Base-by-base conservation (phyloP, 345 rosid genomes). In the Sonneratia caseolaris region DNA sequence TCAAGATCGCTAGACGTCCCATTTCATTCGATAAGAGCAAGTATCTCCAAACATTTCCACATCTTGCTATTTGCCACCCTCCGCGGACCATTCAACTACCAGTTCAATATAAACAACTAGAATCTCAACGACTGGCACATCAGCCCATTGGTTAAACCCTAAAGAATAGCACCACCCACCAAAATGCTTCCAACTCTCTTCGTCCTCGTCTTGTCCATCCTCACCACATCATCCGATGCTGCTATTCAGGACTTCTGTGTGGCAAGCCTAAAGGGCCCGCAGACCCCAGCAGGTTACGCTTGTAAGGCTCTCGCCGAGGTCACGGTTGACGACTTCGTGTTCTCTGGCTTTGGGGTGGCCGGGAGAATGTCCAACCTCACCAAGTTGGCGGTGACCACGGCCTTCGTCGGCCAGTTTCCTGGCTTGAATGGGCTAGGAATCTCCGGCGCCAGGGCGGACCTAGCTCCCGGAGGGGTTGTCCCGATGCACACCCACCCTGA, bases 401-500 rank as follows among this genome's bases (percentile, higher is more conserved):
- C 79, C n/a, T 91, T 94, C 35, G 96, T 82, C 0, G 80, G 70
- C 18, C 97, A 94, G 75, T 84, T 82, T 42, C 92, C 94, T 0
- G 98, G 81, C 15, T 8, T 87, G 2, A 91, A 93, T 35, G 91
- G 98, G 24, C 93, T 89, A 0, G 97, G 93, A 53, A n/a, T 89
- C 19, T 91, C 98, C 42, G 59, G 75, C 0, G 97, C 86, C 7
- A 68, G 93, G 69, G 80, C 89, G 37, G 98, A 93, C 89, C 76
- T 93, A 8, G 94, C 92, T 4, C 75, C 80, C 0, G 89, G 81
- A 1, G 97, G 98, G 36, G 98, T 91, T 8, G 64, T 89, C 77
- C 98, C 96, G 19, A 72, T 93, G 79, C 97, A 93, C 83, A 91
- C 95, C 49, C 96, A 89, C 76, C 98, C 91, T 0, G 90, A 81